Conservation (phyloP, 306 rosid species). For the Malus asiatica region DNA sequence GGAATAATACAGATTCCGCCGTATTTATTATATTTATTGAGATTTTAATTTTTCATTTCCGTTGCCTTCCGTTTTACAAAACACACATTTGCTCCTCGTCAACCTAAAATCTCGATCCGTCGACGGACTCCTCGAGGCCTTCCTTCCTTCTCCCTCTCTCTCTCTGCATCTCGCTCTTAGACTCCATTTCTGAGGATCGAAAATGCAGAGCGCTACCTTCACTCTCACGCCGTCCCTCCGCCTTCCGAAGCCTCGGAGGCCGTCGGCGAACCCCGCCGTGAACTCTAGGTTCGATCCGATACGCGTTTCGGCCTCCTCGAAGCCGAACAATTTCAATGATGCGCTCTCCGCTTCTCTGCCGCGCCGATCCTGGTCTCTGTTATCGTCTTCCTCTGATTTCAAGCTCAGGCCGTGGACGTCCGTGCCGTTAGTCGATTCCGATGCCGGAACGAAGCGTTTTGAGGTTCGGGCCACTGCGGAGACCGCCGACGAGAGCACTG, state of each 20-base stretch:
- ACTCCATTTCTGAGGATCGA: slow-evolving; percentile 7
- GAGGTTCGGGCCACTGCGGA: slow-evolving; percentile 55
- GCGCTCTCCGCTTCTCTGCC: slow-evolving; percentile 26
- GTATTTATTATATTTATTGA: not conserved
- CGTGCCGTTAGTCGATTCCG: slow-evolving; percentile 14
- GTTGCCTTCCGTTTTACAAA: not conserved
- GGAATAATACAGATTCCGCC: slow-evolving; percentile 2
- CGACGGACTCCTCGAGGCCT: slow-evolving; percentile 40
- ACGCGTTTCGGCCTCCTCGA: slow-evolving; percentile 20
- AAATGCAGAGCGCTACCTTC: slow-evolving; percentile 62
- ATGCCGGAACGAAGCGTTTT: slow-evolving; percentile 18
- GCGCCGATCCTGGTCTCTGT: slow-evolving; percentile 57
- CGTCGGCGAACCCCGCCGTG: not conserved
- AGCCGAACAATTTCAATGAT: slow-evolving; percentile 22
- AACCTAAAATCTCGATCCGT: slow-evolving; percentile 11
- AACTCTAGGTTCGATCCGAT: slow-evolving; percentile 20
- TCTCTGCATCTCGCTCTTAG: not conserved
- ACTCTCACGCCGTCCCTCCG: slow-evolving; percentile 25
- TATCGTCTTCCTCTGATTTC: slow-evolving; percentile 28
- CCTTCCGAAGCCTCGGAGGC: slow-evolving; percentile 16
- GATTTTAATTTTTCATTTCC: not conserved
- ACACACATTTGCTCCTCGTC: not conserved
- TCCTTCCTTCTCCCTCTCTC: not conserved
- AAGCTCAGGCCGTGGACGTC: slow-evolving; percentile 46
- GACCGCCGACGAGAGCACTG: slow-evolving; percentile 26